These are phyloP conservation scores for Xylaria acuta DNA, from an alignment of 495 filamentous ascomycete species.

Conservation along the genomic window DNA sequence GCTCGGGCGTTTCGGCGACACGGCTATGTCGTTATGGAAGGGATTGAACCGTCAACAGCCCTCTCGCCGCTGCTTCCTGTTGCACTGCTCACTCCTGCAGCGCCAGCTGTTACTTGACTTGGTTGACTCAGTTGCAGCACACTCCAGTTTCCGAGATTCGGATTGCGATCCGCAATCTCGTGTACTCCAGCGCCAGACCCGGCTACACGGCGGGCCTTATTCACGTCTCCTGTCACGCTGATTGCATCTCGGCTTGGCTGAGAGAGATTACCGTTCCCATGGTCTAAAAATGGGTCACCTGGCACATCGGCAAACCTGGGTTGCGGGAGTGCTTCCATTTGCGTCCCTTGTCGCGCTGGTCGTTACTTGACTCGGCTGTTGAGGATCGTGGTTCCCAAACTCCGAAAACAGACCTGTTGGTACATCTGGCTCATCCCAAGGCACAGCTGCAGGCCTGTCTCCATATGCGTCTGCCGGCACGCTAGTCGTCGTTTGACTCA, in stretches of 20 bases:
- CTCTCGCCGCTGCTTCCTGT: not conserved
- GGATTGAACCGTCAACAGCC: not conserved
- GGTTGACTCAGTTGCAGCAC: not conserved
- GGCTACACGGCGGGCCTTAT: not conserved
- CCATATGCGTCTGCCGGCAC: not conserved
- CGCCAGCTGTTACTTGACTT: not conserved
- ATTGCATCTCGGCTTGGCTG: not conserved
- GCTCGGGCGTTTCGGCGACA: not conserved
- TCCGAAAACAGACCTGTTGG: not conserved
- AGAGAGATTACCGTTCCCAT: not conserved
- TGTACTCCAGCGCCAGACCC: not conserved
- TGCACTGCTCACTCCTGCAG: not conserved
- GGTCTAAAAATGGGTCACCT: not conserved
- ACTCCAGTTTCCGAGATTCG: not conserved
- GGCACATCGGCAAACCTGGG: not conserved
- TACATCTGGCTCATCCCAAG: not conserved
- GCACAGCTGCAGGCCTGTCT: not conserved
- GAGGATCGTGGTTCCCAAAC: not conserved
- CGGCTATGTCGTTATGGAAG: not conserved
- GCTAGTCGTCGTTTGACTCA: not conserved
- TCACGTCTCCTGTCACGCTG: not conserved
- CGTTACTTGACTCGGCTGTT: not conserved
- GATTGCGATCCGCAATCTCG: not conserved
- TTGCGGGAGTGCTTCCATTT: not conserved
- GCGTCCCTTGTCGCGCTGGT: not conserved